Conservation (phyloP, 306 rosid genomes). For the Comarum palustre region DNA sequence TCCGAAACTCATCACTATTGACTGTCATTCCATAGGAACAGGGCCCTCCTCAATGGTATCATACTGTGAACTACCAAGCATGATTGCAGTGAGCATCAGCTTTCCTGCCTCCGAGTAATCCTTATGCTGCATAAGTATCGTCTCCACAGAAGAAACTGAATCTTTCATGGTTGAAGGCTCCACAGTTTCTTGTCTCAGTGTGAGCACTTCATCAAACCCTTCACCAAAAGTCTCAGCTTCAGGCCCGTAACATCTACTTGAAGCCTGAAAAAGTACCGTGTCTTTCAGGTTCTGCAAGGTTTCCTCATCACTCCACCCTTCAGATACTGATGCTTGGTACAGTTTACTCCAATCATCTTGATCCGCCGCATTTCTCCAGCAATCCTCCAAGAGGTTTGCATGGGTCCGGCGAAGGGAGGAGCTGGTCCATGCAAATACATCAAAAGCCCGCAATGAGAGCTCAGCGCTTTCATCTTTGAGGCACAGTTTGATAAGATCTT, state of each 20-base stretch:
- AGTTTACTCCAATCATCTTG: conserved; percentile 73
- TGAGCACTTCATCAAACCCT: conserved; percentile 66
- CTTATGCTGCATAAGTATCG: conserved; percentile 81
- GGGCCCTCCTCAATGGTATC: conserved; percentile 42
- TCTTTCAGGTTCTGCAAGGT: conserved; percentile 52
- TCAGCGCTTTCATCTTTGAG: conserved; percentile 53
- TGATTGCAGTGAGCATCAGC: conserved; percentile 80
- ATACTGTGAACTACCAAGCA: conserved; percentile 60
- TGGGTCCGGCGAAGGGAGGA: conserved; percentile 62
- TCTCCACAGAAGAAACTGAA: conserved; percentile 57
- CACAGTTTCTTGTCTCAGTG: conserved; percentile 58
- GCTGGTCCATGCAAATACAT: conserved; percentile 86
- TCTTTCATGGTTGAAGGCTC: conserved; percentile 43
- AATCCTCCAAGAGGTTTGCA: conserved; percentile 69
- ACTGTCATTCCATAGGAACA: conserved; percentile 56
- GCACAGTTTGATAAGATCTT: conserved; percentile 70
- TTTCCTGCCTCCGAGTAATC: conserved; percentile 87
- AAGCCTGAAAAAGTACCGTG: conserved; percentile 67
- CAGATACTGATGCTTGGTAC: conserved; percentile 46
- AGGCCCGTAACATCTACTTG: conserved; percentile 75
- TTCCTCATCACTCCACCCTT: conserved; percentile 90
- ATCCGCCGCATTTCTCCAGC: conserved; percentile 84
- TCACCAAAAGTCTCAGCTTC: conserved; percentile 66
- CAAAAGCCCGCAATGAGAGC: conserved; percentile 61
- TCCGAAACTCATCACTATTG: conserved; percentile 3